Evolutionary conservation across 345 rosid genomes (phyloP).

Genomic region (Citrus cavaleriei): DNA sequence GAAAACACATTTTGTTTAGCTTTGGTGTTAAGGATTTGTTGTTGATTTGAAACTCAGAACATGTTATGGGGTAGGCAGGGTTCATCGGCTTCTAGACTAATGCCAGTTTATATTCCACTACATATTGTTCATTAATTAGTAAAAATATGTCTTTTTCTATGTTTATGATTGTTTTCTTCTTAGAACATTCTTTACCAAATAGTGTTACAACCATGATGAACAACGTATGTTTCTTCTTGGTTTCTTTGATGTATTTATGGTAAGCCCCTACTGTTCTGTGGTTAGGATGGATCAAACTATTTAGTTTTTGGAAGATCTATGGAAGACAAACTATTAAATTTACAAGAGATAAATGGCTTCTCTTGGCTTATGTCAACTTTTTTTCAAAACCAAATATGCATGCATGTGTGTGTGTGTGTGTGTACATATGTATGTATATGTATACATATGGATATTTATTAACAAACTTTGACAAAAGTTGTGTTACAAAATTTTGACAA

Average conservation of each 20-base stretch:
- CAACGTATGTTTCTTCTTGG: too few relatives aligned
- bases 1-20: neutral
- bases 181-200: neutral
- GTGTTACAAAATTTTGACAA: too few relatives aligned
- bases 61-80: neutral
- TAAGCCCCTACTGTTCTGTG: neutral
- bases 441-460: too few relatives aligned
- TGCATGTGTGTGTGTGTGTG: too few relatives aligned
- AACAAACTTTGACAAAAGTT: too few relatives aligned
- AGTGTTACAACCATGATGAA: too few relatives aligned
- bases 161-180: neutral
- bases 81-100: neutral
- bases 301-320: neutral
- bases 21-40: neutral
- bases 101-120: neutral
- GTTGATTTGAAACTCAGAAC: neutral
- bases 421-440: too few relatives aligned
- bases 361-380: neutral
- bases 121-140: neutral
- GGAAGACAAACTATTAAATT: neutral
- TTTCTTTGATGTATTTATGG: neutral
- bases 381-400: too few relatives aligned
- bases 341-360: neutral
- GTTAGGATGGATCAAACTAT: neutral
- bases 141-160: neutral